Base-by-base conservation (phyloP, 345 rosid species). In the Melaleuca quinquenervia region DNA sequence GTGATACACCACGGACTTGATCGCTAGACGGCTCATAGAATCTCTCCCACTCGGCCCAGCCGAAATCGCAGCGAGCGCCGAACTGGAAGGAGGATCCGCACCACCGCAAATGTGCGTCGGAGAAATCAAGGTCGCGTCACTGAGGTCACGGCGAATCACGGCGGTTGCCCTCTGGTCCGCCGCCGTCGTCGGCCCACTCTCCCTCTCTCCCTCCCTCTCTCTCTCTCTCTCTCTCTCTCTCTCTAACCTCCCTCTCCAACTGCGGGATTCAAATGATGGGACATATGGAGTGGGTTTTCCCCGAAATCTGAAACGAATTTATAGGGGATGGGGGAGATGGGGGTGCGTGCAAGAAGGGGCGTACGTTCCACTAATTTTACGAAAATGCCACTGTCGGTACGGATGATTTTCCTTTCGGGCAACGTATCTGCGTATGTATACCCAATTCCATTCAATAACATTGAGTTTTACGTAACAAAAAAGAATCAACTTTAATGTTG, bases 11-110 rank as follows among this genome's bases (percentile, higher is more conserved):
- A 89, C 90, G 18, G 96, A 93, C 92, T 93, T 97, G 58, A 93
- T 91, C 93, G 98, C 98, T 92, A 93, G 90, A 82, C 94, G 94
- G 87, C 89, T 96, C 99, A 96, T 97, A 62, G 76, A 5, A 36
- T 21, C 80, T 36, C 48, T 18, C 78, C 80, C 80, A 20, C 85
- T 75, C 85, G 12, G 87, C 84, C 85, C 76, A 82, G 22, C 62
- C 53, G 13, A 14, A 86, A 70, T 80, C 75, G 64, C 45, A 44
- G 21, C 80, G 26, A 36, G 48, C 48, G 80, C 6, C 6, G 80
- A 21, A 5, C 80, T 20, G 48, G 36, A 41, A 36, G 26, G 80
- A 36, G 26, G 18, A 70, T 41, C 11, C 11, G 80, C 80, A 70
- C 80, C 20, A 70, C 36, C 45, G 80, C 80, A 70, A 70, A 70